These are phyloP conservation scores for Cicer bijugum DNA, from an alignment of 306 rosid genomes.

Conservation along the genomic window DNA sequence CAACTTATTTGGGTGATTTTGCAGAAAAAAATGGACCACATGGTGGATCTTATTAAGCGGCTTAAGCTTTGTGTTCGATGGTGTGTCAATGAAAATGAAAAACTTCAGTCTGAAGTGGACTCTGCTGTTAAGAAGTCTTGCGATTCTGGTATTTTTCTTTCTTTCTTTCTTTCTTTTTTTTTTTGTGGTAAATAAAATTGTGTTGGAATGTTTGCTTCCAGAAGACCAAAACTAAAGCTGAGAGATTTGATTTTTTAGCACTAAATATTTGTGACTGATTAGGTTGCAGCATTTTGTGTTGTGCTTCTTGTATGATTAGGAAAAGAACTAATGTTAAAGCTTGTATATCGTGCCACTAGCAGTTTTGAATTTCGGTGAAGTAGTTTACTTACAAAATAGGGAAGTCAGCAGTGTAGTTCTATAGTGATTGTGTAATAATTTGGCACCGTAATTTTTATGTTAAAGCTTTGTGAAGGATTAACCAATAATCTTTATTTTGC, in stretches of 20 bases:
- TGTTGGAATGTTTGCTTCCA: not conserved
- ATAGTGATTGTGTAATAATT: not conserved
- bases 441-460: not conserved
- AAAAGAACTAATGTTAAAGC: not conserved
- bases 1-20: conserved; percentile 16
- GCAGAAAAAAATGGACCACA: conserved; percentile 26
- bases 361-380: not conserved
- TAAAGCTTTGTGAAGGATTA: not conserved
- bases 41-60: conserved; percentile 29
- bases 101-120: not conserved
- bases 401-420: not conserved
- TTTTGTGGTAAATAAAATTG: not conserved
- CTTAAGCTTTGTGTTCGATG: conserved; percentile 23
- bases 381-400: not conserved
- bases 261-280: conserved; percentile 1
- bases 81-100: not conserved
- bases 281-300: not conserved
- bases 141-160: not conserved
- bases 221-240: not conserved
- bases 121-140: conserved; percentile 5
- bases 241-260: not conserved
- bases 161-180: too few species aligned
- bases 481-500: not conserved
- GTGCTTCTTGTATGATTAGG: not conserved
- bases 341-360: not conserved